Evolutionary conservation across 805 yeast species (phyloP).

Genomic region (Brettanomyces naardenensis): DNA sequence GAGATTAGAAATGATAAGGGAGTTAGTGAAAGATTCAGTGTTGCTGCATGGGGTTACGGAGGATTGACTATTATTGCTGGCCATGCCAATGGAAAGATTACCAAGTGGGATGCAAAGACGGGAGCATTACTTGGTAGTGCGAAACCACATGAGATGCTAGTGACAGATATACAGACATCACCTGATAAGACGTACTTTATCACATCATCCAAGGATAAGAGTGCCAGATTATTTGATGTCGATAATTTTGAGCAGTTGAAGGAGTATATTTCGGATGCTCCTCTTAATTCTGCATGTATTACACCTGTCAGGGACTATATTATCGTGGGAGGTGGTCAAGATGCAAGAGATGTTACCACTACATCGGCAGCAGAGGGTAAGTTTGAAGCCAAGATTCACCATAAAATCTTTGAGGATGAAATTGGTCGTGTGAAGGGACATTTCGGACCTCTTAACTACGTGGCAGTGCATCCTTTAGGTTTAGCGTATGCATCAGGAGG

Average conservation of each 20-base stretch:
- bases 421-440: constrained; percentile 97
- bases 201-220: constrained; percentile 88
- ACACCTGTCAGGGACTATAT: constrained; percentile 90
- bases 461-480: constrained; percentile 93
- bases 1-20: constrained; percentile 48
- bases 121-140: constrained; percentile 59
- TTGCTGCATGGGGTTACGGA: constrained; percentile 82
- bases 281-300: constrained; percentile 90
- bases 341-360: constrained; percentile 97
- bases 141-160: constrained; percentile 64
- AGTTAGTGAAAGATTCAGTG: constrained; percentile 47
- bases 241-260: constrained; percentile 67
- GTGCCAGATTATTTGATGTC: constrained; percentile 70
- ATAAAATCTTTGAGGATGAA: constrained; percentile 91
- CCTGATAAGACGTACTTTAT: constrained; percentile 83
- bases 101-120: constrained; percentile 69
- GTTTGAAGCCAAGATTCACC: constrained; percentile 93
- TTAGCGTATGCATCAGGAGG: constrained; percentile 94
- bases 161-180: constrained; percentile 88
- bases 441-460: constrained; percentile 94
- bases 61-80: constrained; percentile 75
- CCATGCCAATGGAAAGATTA: constrained; percentile 77
- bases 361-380: constrained; percentile 90
- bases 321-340: constrained; percentile 98
- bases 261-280: constrained; percentile 79